A percentile compares a stretch with the other conserved stretches of the same genome.
Evolutionary conservation across 1,139 yeast genomes (phyloP).

Genomic region (Candida tropicalis): DNA sequence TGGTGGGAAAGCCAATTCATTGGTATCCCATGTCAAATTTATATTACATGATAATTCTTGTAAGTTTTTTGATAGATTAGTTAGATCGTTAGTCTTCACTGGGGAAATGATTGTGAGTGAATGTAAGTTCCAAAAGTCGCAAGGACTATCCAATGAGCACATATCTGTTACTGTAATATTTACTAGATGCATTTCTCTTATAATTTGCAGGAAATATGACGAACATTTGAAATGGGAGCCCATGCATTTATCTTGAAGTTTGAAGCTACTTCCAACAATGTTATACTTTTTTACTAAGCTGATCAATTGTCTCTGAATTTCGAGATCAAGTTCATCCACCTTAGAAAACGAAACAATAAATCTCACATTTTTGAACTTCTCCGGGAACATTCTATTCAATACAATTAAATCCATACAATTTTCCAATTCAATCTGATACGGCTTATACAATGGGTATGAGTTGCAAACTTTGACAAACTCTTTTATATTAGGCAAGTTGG

Average conservation of each 20-base stretch:
- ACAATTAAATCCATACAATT: not conserved
- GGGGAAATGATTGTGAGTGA: not conserved
- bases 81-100: not conserved
- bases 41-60: not conserved
- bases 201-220: not conserved
- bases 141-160: not conserved
- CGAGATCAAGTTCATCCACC: not conserved
- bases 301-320: not conserved
- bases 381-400: not conserved
- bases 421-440: not conserved
- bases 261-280: not conserved
- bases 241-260: not conserved
- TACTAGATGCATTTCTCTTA: not conserved
- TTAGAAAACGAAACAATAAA: not conserved
- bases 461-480: not conserved
- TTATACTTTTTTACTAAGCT: not conserved
- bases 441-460: not conserved
- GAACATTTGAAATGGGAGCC: not conserved
- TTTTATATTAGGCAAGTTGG: not conserved
- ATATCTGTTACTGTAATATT: not conserved
- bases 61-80: not conserved
- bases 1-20: not conserved
- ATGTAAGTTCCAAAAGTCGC: not conserved
- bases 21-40: not conserved
- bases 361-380: not conserved